Conservation (phyloP, 306 rosid species). For the Acacia melanoxylon region DNA sequence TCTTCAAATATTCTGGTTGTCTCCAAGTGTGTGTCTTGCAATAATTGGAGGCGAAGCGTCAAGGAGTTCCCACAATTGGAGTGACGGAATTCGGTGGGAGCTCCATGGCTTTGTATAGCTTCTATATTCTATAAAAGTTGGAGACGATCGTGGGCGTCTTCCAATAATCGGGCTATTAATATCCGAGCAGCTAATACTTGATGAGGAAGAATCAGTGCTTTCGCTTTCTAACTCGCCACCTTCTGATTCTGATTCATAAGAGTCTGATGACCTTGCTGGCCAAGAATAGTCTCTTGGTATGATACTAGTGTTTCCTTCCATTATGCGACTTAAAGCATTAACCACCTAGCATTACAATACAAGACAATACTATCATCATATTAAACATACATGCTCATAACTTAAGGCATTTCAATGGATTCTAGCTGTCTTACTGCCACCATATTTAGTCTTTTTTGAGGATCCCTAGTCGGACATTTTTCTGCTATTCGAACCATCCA, state of each 20-base stretch:
- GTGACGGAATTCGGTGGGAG: slow-evolving; percentile 41
- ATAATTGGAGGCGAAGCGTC: neutral
- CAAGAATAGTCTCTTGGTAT: slow-evolving; percentile 31
- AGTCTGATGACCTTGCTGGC: too few species aligned
- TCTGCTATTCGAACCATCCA: neutral
- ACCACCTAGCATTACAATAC: slow-evolving; percentile 51
- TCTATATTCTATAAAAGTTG: slow-evolving; percentile 34
- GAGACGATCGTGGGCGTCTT: slow-evolving; percentile 52
- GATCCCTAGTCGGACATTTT: neutral
- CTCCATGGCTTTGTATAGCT: slow-evolving; percentile 16
- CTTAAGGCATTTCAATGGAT: neutral
- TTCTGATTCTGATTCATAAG: slow-evolving; percentile 1
- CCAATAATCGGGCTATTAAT: slow-evolving; percentile 21
- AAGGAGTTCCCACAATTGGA: slow-evolving; percentile 31
- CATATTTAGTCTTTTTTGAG: neutral
- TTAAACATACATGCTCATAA: too few species aligned
- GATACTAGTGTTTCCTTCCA: slow-evolving; percentile 44
- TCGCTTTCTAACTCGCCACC: slow-evolving; percentile 12
- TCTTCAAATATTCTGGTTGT: neutral
- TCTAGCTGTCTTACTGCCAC: neutral
- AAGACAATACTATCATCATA: neutral
- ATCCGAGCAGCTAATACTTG: neutral
- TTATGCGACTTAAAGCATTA: slow-evolving; percentile 43
- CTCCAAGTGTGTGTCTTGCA: slow-evolving; percentile 33
- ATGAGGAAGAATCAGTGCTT: slow-evolving; percentile 9